Conservation (phyloP, 768 basidiomycete species). For the Leccinum ochraceum region DNA sequence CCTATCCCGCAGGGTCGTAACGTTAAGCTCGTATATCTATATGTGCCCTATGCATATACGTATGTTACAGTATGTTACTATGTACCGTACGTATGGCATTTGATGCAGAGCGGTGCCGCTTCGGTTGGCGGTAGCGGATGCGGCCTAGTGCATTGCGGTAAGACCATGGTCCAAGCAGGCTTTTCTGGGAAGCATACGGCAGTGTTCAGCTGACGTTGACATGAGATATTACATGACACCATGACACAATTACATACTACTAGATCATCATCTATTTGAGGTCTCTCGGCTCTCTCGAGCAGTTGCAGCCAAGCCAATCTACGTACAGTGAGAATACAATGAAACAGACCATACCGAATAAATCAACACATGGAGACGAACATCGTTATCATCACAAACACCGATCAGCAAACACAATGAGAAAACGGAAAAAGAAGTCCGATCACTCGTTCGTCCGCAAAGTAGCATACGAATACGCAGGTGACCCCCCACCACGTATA, state of each 20-base stretch:
- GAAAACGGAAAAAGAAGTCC: not conserved
- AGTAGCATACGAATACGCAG: constrained; percentile 21
- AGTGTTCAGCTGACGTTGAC: not conserved
- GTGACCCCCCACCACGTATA: constrained; percentile 15
- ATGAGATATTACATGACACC: not conserved
- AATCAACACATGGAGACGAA: constrained; percentile 1
- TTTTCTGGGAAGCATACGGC: not conserved
- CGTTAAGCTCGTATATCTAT: not conserved
- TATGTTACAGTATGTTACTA: not conserved
- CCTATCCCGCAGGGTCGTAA: not conserved
- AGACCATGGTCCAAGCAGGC: not conserved
- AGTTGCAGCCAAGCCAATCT: constrained; percentile 3
- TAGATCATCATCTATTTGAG: not conserved
- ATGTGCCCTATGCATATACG: not conserved
- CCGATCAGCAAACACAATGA: not conserved
- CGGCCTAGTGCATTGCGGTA: not conserved
- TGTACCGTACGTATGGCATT: not conserved
- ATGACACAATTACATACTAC: not conserved
- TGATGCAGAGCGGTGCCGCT: not conserved
- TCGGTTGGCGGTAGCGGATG: not conserved
- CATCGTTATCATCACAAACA: not conserved
- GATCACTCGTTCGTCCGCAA: constrained; percentile 17
- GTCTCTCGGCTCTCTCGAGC: not conserved
- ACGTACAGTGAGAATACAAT: constrained; percentile 8
- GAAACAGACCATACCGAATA: constrained; percentile 13